Base-by-base conservation (phyloP, 1,284 basidiomycete species). In the Ustilago loliicola region DNA sequence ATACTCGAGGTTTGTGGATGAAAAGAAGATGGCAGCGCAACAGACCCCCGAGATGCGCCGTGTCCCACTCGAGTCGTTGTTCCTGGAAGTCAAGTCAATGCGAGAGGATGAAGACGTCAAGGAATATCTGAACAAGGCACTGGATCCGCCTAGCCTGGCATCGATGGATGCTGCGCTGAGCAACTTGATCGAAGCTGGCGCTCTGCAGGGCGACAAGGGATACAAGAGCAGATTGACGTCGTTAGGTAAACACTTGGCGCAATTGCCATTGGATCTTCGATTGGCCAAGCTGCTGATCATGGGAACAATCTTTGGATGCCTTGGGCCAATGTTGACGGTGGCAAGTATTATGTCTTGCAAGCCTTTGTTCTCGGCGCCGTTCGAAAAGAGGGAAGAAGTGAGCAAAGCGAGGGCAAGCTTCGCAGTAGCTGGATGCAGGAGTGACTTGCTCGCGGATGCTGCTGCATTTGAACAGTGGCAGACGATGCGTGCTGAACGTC, bases 251-350 rank as follows among this genome's bases (percentile, higher is more conserved):
- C 92, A 96, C 86, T 90, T 96, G 85, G 67, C 93, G 5, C 90
- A 92, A 86, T 89, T 98, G 32, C 95, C 95, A 1, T 88, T 97
- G 29, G 95, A 98, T 87, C 88, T 97, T n/a, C 90, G 94, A 53
- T 89, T 98, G 23, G 94, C 91, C 40, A 98, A 98, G 89, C 91
- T 93, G 64, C 66, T 87, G 38, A 77, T 87, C 53, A 77, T 86
- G 42, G 84, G 80, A 8, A 76, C 77, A 23, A 68, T 85, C 53
- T 86, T 86, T 68, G 81, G 79, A 11, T 84, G 83, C 53, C 69
- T 87, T 34, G 79, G 79, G 19, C 84, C 85, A 3, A 67, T 85
- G 61, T 63, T 87, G 45, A 85, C 80, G 51, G 71, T 86, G 32
- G 92, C 92, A 1, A 93, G 94, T n/a, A 89, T 91, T 75, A 87